phyloP scores from a whole-genome alignment of 2,329 filamentous ascomycete genomes.

The Cladophialophora psammophila region DNA sequence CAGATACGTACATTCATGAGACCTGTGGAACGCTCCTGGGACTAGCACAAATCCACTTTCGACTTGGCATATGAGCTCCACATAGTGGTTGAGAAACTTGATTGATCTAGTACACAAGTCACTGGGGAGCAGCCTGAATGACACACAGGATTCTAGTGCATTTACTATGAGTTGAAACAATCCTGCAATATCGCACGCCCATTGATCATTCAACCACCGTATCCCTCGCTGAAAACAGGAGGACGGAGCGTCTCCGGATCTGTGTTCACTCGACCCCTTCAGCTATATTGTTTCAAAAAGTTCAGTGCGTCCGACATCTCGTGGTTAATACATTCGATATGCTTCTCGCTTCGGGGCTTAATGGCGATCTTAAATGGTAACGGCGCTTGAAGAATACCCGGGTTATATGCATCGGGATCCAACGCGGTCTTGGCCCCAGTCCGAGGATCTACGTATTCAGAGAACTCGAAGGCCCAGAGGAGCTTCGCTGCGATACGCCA shows the following conservation, averaged over 20 bases:
- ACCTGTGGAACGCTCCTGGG: no score
- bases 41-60: no score
- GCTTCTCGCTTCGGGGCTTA: slow-evolving; percentile 8
- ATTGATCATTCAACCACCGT: background rate
- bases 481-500: slow-evolving; percentile 7
- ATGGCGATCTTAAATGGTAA: slow-evolving; percentile 16
- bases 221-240: background rate
- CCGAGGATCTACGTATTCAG: slow-evolving; percentile 13
- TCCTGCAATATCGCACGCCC: background rate
- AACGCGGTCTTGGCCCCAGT: slow-evolving; percentile 5
- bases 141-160: background rate
- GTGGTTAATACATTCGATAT: background rate
- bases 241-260: background rate
- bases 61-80: no score
- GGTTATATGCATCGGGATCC: slow-evolving; percentile 17
- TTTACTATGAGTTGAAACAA: background rate
- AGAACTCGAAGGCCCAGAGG: slow-evolving; percentile 10
- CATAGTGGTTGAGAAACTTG: no score
- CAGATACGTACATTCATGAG: no score
- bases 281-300: slow-evolving; percentile 2
- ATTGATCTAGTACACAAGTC: no score
- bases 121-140: background rate
- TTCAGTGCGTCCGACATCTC: slow-evolving; percentile 2
- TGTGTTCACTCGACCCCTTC: background rate
- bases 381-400: slow-evolving; percentile 10